Evolutionary conservation across 139 green algal genomes (phyloP).

Genomic region (Chlamydomonas incerta): DNA sequence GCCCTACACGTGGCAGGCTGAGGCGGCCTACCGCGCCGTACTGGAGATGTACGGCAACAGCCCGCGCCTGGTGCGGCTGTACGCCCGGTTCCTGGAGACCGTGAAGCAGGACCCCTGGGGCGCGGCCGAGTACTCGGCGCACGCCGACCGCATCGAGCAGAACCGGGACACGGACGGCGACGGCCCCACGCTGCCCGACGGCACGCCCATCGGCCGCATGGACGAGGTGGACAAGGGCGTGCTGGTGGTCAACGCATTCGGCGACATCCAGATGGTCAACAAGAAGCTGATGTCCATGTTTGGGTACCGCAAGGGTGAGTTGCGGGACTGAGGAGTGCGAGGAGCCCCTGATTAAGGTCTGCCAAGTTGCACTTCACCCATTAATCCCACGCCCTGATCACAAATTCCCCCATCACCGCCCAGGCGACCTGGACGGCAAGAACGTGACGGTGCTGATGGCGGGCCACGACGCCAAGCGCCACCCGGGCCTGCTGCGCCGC

Average conservation of each 20-base stretch:
- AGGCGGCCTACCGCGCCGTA: slow-evolving; percentile 30
- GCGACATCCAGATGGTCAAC: slow-evolving; percentile 39
- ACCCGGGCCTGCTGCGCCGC: neutral
- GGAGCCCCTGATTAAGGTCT: too few relatives aligned
- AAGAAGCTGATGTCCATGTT: slow-evolving; percentile 15
- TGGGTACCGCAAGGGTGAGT: slow-evolving; percentile 22
- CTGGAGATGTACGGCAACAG: slow-evolving; percentile 49
- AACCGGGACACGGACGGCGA: slow-evolving; percentile 9
- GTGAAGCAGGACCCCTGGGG: slow-evolving; percentile 56
- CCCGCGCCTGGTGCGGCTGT: slow-evolving; percentile 51
- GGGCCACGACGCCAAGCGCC: neutral
- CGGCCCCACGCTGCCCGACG: slow-evolving; percentile 17
- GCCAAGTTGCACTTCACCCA: too few relatives aligned
- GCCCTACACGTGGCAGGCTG: too few relatives aligned
- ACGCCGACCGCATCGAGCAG: slow-evolving; percentile 24
- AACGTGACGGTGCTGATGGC: slow-evolving; percentile 7
- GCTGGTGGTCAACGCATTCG: neutral
- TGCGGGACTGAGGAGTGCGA: too few relatives aligned
- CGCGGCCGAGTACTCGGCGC: slow-evolving; percentile 27
- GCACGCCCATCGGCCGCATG: slow-evolving; percentile 31
- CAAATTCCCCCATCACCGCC: neutral
- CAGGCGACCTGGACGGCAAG: slow-evolving; percentile 42
- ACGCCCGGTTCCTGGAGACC: slow-evolving; percentile 60
- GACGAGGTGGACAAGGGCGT: slow-evolving; percentile 22
- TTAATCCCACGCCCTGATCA: too few relatives aligned